Percentiles rank a stretch among this genome's conserved stretches.
phyloP scores from a whole-genome alignment of 2,329 filamentous ascomycete genomes.

The Ceratocystis eucalypticola region DNA sequence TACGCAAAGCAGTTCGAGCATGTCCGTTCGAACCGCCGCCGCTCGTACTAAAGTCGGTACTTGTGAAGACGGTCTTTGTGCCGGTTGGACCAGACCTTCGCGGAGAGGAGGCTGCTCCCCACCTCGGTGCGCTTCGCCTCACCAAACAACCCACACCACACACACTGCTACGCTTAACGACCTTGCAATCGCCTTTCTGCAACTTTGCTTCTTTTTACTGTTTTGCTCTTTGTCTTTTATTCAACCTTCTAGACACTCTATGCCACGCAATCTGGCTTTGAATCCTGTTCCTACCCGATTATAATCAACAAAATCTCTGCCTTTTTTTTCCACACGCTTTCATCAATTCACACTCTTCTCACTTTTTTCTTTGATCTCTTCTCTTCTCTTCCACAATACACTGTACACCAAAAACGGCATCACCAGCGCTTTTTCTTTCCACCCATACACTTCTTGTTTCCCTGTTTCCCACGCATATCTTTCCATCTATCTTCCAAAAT shows the following conservation, averaged over 20 bases:
- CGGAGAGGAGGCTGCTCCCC: constrained; percentile 6
- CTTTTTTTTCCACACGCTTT: neutral
- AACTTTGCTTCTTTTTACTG: constrained; percentile 2
- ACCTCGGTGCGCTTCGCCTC: neutral
- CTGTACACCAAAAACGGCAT: constrained; percentile 18
- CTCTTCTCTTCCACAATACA: constrained; percentile 7
- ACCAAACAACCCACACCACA: neutral
- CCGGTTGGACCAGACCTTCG: neutral
- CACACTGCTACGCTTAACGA: constrained; percentile 21
- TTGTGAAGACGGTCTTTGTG: neutral
- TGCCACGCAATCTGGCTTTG: neutral
- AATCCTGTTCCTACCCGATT: constrained; percentile 3
- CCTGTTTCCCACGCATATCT: constrained; percentile 1
- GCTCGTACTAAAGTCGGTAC: constrained; percentile 36
- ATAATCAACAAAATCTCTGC: constrained; percentile 14
- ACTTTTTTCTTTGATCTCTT: neutral
- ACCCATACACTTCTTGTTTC: constrained; percentile 13
- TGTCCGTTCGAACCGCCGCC: constrained; percentile 46
- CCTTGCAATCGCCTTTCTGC: constrained; percentile 20
- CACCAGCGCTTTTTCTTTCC: constrained; percentile 10
- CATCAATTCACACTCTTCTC: neutral
- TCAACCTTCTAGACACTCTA: constrained; percentile 16
- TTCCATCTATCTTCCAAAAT: neutral
- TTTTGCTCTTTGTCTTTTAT: constrained; percentile 19
- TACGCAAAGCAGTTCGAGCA: constrained; percentile 87